Base-by-base conservation (phyloP, 2,329 filamentous ascomycete species). In the Ceratocystis smalleyi region DNA sequence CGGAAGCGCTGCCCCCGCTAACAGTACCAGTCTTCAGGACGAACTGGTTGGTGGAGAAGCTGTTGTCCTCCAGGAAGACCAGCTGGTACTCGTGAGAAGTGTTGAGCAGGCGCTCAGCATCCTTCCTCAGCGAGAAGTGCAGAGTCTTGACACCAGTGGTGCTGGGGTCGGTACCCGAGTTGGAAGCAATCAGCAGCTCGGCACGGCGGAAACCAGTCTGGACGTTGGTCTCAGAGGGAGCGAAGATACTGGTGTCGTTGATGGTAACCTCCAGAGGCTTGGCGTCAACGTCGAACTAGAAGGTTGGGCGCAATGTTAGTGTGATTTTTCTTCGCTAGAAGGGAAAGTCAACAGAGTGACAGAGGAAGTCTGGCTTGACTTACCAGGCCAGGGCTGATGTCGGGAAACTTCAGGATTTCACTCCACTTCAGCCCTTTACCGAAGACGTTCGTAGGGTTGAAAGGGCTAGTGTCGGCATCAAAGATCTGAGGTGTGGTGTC, bases 161-260 rank as follows among this genome's bases (percentile, higher is more conserved):
- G 24, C 78, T 80, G n/a, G 73, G 68, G 62, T 83, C 81, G 54
- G 77, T 77, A 63, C 80, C 75, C 19, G 72, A 74, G 74, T 80
- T 78, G 74, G 77, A 73, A 68, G 75, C 72, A 10, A 78, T 75
- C 64, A 82, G 76, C 62, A 84, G 75, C 66, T 83, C 82, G 0
- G 80, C 80, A 67, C 83, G 81, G 49, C 83, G 78, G 74, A 86
- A 85, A 22, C 83, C 83, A 1, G 73, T 73, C 72, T 86, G 83
- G 60, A 77, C 71, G 68, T 79, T 77, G 69, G 75, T 70, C 19
- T 73, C 69, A 68, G 74, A 75, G 40, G 77, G 77, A n/a, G 75
- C 74, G 72, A 85, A 86, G 71, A 86, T 83, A 68, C 81, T 83
- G 66, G 77, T 69, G 71, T 85, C 82, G 65, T 71, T 77, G 70